These are phyloP conservation scores for Candida endomychidarum DNA, from an alignment of 805 yeast genomes.

Conservation along the genomic window DNA sequence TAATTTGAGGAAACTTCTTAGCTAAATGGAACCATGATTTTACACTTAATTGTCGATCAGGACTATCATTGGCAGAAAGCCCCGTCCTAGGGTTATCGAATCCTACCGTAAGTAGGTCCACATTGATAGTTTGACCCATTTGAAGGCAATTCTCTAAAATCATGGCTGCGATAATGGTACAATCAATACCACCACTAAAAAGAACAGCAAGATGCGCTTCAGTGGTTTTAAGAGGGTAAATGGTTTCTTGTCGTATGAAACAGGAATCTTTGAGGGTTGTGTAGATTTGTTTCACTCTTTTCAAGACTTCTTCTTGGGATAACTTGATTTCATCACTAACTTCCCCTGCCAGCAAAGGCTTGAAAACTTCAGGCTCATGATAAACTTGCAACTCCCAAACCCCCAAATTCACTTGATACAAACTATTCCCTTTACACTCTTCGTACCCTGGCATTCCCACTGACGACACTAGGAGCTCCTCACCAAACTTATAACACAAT, in stretches of 20 bases:
- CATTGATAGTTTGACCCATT: slow-evolving; percentile 16
- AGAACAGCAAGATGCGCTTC: slow-evolving; percentile 45
- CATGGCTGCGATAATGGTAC: slow-evolving; percentile 73
- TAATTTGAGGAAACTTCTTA: slow-evolving; percentile 35
- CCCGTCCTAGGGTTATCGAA: slow-evolving; percentile 86
- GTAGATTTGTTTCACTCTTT: slow-evolving; percentile 12
- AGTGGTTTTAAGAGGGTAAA: slow-evolving; percentile 51
- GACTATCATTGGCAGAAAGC: slow-evolving; percentile 61
- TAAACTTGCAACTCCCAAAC: neutral
- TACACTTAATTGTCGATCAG: slow-evolving; percentile 79
- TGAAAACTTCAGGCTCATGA: neutral
- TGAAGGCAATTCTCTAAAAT: slow-evolving; percentile 25
- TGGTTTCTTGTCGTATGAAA: slow-evolving; percentile 52
- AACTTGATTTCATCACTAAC: neutral
- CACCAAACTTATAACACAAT: slow-evolving; percentile 39
- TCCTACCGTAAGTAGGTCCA: slow-evolving; percentile 89
- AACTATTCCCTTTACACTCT: slow-evolving; percentile 45
- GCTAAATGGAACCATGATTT: slow-evolving; percentile 56
- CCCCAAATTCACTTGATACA: slow-evolving; percentile 7
- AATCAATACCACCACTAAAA: slow-evolving; percentile 95
- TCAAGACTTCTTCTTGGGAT: neutral
- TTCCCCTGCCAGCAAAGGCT: neutral
- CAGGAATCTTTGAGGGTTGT: slow-evolving; percentile 34
- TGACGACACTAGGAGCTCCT: slow-evolving; percentile 42
- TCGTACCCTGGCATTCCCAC: slow-evolving; percentile 30